Evolutionary conservation across 164 flowering plant species (phyloP).

Genomic region (Hamamelis virginiana): DNA sequence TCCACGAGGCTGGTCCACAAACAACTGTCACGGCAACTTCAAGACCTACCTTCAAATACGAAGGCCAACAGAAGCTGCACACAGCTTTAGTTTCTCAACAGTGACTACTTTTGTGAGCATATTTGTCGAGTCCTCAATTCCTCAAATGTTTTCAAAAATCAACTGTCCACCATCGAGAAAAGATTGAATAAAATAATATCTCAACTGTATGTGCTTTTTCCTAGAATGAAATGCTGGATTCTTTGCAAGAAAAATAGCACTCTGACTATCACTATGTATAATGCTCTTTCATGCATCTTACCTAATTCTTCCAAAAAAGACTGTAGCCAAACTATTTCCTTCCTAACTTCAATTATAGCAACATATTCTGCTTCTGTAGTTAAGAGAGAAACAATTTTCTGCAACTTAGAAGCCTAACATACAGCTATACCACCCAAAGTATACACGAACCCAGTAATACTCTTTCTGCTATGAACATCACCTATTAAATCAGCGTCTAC

Average conservation of each 20-base stretch:
- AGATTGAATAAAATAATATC: neutral
- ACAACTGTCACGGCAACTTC: too few relatives aligned
- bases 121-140: neutral
- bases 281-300: too few relatives aligned
- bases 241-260: neutral
- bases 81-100: too few relatives aligned
- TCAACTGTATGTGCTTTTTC: neutral
- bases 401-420: neutral
- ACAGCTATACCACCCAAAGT: neutral
- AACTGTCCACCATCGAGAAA: neutral
- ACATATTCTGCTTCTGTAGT: neutral
- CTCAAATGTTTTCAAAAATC: too few relatives aligned
- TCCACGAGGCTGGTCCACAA: too few relatives aligned
- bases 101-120: neutral
- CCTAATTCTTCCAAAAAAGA: neutral
- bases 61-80: too few relatives aligned
- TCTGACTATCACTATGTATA: neutral
- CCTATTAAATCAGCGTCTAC: too few relatives aligned
- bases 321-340: neutral
- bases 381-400: neutral
- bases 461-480: too few relatives aligned
- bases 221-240: neutral
- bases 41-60: too few relatives aligned
- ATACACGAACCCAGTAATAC: neutral
- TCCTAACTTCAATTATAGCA: neutral